Evolutionary conservation across 371 early-diverging fungal genomes (phyloP), one percentile per base, ranked within the genome.

Genomic region (Polyrhizophydium stewartii): DNA sequence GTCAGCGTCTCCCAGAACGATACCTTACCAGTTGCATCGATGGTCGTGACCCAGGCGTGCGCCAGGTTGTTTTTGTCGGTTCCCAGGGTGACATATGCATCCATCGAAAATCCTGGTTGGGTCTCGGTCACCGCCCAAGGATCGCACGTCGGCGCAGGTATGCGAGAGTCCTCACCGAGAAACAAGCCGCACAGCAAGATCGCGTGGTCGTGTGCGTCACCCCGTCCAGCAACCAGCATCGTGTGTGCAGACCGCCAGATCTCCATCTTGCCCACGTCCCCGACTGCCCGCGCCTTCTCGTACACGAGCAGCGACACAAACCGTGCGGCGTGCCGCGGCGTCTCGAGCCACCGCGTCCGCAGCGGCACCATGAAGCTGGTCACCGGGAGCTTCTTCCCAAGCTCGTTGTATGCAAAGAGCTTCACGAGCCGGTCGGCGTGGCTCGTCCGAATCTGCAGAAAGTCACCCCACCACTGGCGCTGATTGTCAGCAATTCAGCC

Each of bases 401-500:
- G 7, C 52, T 75, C 75, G 28, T 66, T 57, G 28, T 51, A 25
- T 28, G 72, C 69, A 63, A 75, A 69, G 22, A 75, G 60, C 55
- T 75, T 75, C 22, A 75, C 73, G 25, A 69, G 61, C 22, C 72
- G 45, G 22, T 64, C 45, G 1, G 66, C 41, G 51, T 75, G 70
- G 31, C 28, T 55, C 17, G 61, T 41, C 28, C 73, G 62, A 1
- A 75, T 68, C 47, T 70, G 70, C 17, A 75, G 58, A 53, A 47
- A 75, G 35, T 75, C 75, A 33, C 60, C 66, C 75, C 75, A 75
- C 75, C 75, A 75, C 53, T 70, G 67, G 7, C 35, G 13, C 35
- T n/a, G n/a, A n/a, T n/a, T n/a, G n/a, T n/a, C n/a, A n/a, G n/a
- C n/a, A n/a, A n/a, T n/a, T n/a, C n/a, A n/a, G n/a, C n/a, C n/a